Conservation (phyloP, 768 basidiomycete species). For the Tulasnella sp. region DNA sequence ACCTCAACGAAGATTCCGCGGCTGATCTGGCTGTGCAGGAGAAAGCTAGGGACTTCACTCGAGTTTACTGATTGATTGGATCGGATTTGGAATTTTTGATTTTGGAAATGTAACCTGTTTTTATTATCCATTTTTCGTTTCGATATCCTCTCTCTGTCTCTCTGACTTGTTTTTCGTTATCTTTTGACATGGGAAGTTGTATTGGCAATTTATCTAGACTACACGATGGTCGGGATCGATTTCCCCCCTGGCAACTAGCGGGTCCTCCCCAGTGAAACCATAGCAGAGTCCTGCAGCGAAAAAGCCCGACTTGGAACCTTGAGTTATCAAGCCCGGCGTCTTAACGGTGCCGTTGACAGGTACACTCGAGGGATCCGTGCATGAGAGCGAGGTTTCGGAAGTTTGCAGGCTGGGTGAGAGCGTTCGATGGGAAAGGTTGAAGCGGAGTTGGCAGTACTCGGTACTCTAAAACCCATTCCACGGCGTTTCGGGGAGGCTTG, state of each 20-base stretch:
- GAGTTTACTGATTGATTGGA: slow-evolving; percentile 26
- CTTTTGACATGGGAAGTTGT: neutral
- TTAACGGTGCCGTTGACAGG: neutral
- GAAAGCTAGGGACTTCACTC: slow-evolving; percentile 26
- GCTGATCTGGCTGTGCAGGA: slow-evolving; percentile 11
- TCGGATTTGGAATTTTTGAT: neutral
- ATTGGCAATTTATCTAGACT: slow-evolving; percentile 5
- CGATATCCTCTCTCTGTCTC: neutral
- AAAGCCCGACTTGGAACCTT: slow-evolving; percentile 3
- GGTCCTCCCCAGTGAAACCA: neutral
- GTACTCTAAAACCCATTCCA: neutral
- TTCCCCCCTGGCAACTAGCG: neutral
- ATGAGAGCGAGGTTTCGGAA: slow-evolving; percentile 6
- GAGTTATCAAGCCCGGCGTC: neutral
- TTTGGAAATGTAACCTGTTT: neutral
- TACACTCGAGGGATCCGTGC: neutral
- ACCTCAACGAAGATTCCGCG: slow-evolving; percentile 9
- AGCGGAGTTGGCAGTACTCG: neutral
- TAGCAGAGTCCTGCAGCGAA: neutral
- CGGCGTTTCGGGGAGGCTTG: slow-evolving; percentile 17
- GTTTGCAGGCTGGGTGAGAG: slow-evolving; percentile 21
- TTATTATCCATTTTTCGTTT: neutral
- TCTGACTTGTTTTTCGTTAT: slow-evolving; percentile 1
- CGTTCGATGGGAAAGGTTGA: neutral
- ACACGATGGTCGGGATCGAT: neutral